These are phyloP conservation scores for Trichoderma citrinoviride DNA, from an alignment of 2,329 filamentous ascomycete species.

Conservation along the genomic window DNA sequence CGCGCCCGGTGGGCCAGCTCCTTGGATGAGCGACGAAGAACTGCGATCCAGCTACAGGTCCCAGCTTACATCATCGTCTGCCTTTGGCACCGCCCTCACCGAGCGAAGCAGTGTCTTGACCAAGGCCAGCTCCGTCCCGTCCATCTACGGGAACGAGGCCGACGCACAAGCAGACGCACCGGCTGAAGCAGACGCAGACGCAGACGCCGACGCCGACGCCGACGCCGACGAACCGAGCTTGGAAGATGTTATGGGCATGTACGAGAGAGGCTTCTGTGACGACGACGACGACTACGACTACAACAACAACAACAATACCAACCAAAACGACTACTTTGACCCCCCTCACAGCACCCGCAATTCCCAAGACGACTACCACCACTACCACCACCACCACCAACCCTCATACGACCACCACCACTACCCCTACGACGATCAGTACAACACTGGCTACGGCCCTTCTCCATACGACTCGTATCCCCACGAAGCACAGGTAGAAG, in stretches of 20 bases:
- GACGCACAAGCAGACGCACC: constrained; percentile 37
- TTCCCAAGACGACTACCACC: constrained; percentile 37
- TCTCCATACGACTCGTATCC: background rate
- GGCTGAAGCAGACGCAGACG: constrained; percentile 45
- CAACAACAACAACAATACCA: constrained; percentile 26
- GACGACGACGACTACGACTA: constrained; percentile 37
- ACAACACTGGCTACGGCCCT: constrained; percentile 1
- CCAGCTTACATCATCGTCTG: constrained; percentile 53
- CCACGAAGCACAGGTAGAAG: background rate
- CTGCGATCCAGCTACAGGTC: constrained; percentile 56
- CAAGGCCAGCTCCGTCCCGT: constrained; percentile 73
- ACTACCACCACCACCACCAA: background rate
- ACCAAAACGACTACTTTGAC: constrained; percentile 4
- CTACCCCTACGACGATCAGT: constrained; percentile 7
- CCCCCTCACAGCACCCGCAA: constrained; percentile 30
- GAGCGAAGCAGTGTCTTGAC: constrained; percentile 81
- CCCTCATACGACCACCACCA: constrained; percentile 10
- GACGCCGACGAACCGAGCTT: constrained; percentile 54
- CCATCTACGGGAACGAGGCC: constrained; percentile 39
- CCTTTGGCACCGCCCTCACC: constrained; percentile 63
- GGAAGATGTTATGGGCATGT: constrained; percentile 69
- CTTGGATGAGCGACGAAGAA: constrained; percentile 52
- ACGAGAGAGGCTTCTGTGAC: constrained; percentile 59
- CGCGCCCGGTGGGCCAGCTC: constrained; percentile 37
- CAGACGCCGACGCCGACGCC: constrained; percentile 35